Percentiles rank a stretch among this genome's conserved stretches.
These are phyloP conservation scores for Pseudogymnoascus sp. DNA, from an alignment of 2,329 filamentous ascomycete genomes.

Conservation along the genomic window DNA sequence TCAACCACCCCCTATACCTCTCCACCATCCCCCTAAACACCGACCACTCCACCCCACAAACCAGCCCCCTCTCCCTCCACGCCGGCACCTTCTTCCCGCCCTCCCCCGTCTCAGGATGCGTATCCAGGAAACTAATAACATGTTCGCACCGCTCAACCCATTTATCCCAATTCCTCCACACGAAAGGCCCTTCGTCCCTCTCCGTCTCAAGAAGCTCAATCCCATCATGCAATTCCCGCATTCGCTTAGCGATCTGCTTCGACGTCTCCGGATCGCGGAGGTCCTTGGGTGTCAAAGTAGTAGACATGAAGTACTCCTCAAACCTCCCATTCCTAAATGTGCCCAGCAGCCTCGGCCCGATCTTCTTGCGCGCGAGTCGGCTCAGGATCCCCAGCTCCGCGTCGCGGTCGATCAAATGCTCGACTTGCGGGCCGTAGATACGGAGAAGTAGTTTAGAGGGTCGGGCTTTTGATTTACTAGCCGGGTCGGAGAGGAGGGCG, in stretches of 20 bases:
- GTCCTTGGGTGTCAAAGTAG: constrained; percentile 66
- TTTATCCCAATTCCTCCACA: constrained; percentile 86
- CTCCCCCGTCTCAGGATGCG: constrained; percentile 43
- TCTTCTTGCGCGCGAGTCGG: constrained; percentile 81
- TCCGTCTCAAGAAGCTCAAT: constrained; percentile 78
- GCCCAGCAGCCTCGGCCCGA: constrained; percentile 81
- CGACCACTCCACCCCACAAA: constrained; percentile 79
- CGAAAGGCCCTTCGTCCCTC: constrained; percentile 65
- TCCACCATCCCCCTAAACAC: constrained; percentile 66
- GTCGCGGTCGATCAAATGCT: constrained; percentile 90
- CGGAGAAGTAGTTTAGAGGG: constrained; percentile 68
- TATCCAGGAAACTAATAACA: constrained; percentile 43
- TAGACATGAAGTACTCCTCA: constrained; percentile 85
- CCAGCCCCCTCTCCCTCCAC: constrained; percentile 64
- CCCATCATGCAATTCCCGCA: constrained; percentile 91
- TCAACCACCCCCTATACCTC: constrained; percentile 68
- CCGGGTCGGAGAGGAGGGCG: constrained; percentile 41
- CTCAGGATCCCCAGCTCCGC: constrained; percentile 79
- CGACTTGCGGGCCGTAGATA: constrained; percentile 90
- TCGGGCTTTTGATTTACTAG: constrained; percentile 27
- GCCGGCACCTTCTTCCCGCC: constrained; percentile 26
- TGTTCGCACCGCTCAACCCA: constrained; percentile 50
- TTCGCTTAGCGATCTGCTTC: constrained; percentile 90
- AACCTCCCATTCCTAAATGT: constrained; percentile 94
- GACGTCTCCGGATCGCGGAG: constrained; percentile 75